Base-by-base conservation (phyloP, 2,329 filamentous ascomycete genomes). In the Diaporthe citriasiana region DNA sequence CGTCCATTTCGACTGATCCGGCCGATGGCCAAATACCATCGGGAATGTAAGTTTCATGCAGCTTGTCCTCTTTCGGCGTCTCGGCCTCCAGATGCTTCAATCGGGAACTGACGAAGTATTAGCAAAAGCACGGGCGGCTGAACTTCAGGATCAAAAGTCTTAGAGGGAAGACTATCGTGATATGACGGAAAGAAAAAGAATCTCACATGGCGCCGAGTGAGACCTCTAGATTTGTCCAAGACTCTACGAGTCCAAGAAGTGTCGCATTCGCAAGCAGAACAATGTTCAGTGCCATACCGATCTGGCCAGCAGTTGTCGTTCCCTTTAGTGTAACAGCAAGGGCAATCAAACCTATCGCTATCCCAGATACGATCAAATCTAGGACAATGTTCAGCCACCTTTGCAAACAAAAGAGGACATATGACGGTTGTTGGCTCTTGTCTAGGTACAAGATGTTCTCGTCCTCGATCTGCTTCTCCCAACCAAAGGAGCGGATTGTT, bases 391-490 rank as follows among this genome's bases (percentile, higher is more conserved):
- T 35, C 1, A 56, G 53, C 53, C 53, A 56, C 30, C 53, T 56
- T 35, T 56, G 53, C 2, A 56, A 8, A 3, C 53, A 56, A 4
- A 56, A 22, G 17, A 56, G 53, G 53, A 56, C 12, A 6, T 56
- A 56, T 9, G 53, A 56, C 17, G 53, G 53, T 5, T 35, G 30
- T 35, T 56, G 53, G 53, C 53, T 56, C 53, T 35, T 56, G 53
- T 56, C 53, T 8, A 56, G 30, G 30, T 56, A 56, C 7, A n/a
- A 4, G 17, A 56, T 56, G 17, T 56, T 56, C 53, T 56, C 17
- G 19, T 56, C 53, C 8, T 56, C 53, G 53, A 56, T n/a, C 30
- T 56, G 53, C 17, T 56, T 56, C 53, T 56, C 53, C 53, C 53
- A 56, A 3, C 53, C 53, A 22, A 56, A 56, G 8, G 53, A 56